These are phyloP conservation scores for Pythium guiyangense DNA, from an alignment of 352 stramenopile genomes.

Conservation along the genomic window DNA sequence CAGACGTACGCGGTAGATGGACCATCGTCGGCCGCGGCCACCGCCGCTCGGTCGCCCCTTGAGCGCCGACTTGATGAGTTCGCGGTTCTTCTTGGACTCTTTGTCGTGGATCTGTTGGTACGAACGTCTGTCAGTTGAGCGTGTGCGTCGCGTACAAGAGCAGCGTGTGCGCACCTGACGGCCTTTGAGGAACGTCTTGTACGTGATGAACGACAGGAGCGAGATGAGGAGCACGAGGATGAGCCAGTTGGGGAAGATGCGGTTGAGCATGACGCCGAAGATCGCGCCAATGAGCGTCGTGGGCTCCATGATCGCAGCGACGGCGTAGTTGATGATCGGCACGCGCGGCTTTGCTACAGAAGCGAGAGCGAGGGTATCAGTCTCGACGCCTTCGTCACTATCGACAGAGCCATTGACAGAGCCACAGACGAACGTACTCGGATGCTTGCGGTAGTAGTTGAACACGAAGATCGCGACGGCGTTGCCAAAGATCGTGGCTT, in stretches of 20 bases:
- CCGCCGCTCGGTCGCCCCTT: conserved; percentile 40
- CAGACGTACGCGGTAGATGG: conserved; percentile 52
- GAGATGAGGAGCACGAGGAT: conserved; percentile 73
- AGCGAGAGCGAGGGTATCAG: background rate
- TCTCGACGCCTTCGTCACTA: background rate
- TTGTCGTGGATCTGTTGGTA: conserved; percentile 43
- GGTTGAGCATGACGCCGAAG: conserved; percentile 83
- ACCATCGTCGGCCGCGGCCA: conserved; percentile 49
- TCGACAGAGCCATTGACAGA: too few species aligned
- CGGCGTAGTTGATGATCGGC: conserved; percentile 96
- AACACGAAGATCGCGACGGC: conserved; percentile 93
- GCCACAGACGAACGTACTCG: conserved; percentile 34
- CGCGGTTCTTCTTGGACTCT: conserved; percentile 38
- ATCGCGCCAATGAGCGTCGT: conserved; percentile 78
- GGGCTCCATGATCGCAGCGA: conserved; percentile 99
- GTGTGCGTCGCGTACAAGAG: background rate
- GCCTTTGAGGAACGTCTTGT: conserved; percentile 70
- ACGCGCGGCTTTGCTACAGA: conserved; percentile 66
- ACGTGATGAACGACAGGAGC: conserved; percentile 72
- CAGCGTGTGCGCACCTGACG: conserved; percentile 29
- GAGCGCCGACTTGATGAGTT: conserved; percentile 45
- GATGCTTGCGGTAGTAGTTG: conserved; percentile 93
- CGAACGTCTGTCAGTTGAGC: background rate
- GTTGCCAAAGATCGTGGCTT: conserved; percentile 97
- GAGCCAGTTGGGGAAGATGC: conserved; percentile 79